Evolutionary conservation across 345 rosid genomes (phyloP).

Genomic region (Citrus inodora): DNA sequence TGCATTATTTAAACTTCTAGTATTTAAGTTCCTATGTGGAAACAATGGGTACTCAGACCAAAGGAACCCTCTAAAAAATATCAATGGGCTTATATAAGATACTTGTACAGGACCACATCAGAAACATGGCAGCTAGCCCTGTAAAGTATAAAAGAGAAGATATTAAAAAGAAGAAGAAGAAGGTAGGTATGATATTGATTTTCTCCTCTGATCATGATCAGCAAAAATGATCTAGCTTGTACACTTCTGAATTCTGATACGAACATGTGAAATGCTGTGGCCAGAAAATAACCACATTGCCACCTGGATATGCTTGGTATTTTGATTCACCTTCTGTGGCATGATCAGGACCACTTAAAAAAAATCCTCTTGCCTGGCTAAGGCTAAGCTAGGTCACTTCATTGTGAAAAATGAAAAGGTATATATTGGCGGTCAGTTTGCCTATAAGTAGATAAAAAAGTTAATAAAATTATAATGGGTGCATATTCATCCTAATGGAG

Average conservation of each 20-base stretch:
- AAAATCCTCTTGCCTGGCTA: background rate
- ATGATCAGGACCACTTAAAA: slow-evolving; percentile 16
- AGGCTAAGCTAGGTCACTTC: background rate
- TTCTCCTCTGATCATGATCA: background rate
- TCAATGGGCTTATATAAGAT: background rate
- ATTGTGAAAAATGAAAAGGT: background rate
- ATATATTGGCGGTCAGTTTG: slow-evolving; percentile 16
- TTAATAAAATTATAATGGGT: background rate
- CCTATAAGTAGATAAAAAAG: background rate
- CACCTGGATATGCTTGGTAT: slow-evolving; percentile 4
- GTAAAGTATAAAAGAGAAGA: background rate
- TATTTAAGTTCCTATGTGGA: background rate
- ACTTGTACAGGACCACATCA: background rate
- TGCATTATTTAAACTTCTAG: no score
- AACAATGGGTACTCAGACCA: background rate
- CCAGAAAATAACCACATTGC: slow-evolving; percentile 23
- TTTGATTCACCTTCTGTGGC: background rate
- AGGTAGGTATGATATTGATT: slow-evolving; percentile 10
- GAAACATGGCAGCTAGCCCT: background rate
- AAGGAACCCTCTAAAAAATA: background rate
- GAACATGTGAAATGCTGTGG: slow-evolving; percentile 21
- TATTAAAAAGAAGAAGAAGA: background rate
- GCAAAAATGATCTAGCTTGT: background rate
- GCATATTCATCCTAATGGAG: background rate
- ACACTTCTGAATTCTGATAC: background rate